Evolutionary conservation across 2,329 filamentous ascomycete genomes (phyloP), one percentile per base, ranked within the genome.

Genomic region (Curvularia eragrostidis): DNA sequence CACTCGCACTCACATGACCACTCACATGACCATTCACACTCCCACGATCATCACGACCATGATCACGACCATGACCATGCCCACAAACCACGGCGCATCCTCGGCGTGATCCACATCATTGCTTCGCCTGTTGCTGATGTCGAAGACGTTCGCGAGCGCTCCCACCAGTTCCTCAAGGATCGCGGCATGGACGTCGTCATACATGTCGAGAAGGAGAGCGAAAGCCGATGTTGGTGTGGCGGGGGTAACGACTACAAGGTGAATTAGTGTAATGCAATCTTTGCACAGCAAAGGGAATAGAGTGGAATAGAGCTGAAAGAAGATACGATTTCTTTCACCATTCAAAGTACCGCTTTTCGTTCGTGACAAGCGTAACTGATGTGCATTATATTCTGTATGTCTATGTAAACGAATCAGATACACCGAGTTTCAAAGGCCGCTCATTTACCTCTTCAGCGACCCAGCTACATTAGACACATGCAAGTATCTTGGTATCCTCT

Each of bases 81-180:
- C 5, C 54, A 66, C 1, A 64, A 62, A 19, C 73, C 68, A 56
- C 72, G 78, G 48, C 85, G 82, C 61, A 83, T 97, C 2, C 79
- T 93, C 12, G 94, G 94, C 2, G 89, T 95, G 1, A 93, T 97
- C 59, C 94, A 97, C 72, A 85, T 97, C 38, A 87, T 92, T 58
- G 91, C 91, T 0, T 86, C 88, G 0, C 85, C 86, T 23, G 86
- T 84, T 2, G 87, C 89, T 2, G 88, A 93, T 66, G 74, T 93
- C 54, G 91, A 96, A 67, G 93, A 97, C 61, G 91, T 97, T 5
- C 84, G 91, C 49, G 86, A 91, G 58, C 84, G 93, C n/a, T 89
- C 93, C 0, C 82, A 84, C 43, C 83, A 86, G 42, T 95, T 93
- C 65, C 81, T 97, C 21, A 79, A 83, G 7, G 85, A 85, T 50